These are phyloP conservation scores for Adansonia grandidieri DNA, from an alignment of 441 rosid species.

Conservation along the genomic window DNA sequence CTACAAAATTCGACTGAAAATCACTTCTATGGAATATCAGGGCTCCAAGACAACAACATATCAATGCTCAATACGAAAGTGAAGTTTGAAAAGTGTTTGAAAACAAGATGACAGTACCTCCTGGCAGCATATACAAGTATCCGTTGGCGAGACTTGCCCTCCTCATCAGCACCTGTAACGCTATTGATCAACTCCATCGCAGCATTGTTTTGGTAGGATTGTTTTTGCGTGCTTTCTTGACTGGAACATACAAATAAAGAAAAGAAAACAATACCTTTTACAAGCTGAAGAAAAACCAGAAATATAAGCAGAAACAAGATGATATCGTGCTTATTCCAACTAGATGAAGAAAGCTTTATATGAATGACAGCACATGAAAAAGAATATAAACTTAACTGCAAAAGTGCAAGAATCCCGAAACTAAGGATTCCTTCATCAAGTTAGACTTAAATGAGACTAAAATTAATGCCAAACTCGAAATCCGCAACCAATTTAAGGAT, in stretches of 20 bases:
- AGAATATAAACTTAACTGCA: not conserved
- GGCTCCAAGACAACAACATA: not conserved
- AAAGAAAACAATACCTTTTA: not conserved
- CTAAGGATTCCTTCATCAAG: constrained; percentile 14
- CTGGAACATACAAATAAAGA: constrained; percentile 44
- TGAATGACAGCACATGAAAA: constrained; percentile 3
- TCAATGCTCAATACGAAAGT: not conserved
- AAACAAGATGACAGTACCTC: constrained; percentile 52
- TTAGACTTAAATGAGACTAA: not conserved
- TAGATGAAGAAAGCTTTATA: not conserved
- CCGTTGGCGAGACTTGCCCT: constrained; percentile 94
- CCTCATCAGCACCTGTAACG: constrained; percentile 83
- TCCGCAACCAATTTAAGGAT: not conserved
- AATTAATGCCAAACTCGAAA: not conserved
- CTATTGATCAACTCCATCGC: constrained; percentile 89
- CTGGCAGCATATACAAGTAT: constrained; percentile 96
- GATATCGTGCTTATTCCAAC: not conserved
- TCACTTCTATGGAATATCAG: not conserved
- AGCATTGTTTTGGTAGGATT: constrained; percentile 65
- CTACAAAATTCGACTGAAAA: constrained; percentile 48
- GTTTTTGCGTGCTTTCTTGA: constrained; percentile 62
- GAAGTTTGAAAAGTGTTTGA: not conserved
- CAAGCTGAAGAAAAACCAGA: constrained; percentile 4
- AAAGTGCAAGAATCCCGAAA: not conserved
- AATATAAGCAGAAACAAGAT: constrained; percentile 6